These are phyloP conservation scores for Sphagnum tenellum DNA, from an alignment of 225 moss, liverwort and hornwort genomes.

Conservation along the genomic window DNA sequence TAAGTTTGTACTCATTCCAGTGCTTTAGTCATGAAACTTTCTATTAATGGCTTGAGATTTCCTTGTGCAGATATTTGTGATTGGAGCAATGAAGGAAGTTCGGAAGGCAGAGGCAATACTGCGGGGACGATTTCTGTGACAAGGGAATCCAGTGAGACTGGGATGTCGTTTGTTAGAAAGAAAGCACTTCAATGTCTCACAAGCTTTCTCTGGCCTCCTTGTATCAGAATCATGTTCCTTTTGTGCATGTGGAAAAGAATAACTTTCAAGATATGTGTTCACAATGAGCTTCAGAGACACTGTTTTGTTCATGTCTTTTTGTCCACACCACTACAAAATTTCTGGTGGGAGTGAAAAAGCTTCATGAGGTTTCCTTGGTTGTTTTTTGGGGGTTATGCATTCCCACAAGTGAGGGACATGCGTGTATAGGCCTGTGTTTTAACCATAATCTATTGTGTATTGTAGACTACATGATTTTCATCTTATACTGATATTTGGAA, in stretches of 20 bases:
- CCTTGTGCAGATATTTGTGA: slow-evolving; percentile 64
- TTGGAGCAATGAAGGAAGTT: slow-evolving; percentile 77
- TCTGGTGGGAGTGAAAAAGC: neutral
- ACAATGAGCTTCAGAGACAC: slow-evolving; percentile 1
- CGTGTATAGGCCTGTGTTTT: slow-evolving; percentile 15
- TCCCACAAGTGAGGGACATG: slow-evolving; percentile 8
- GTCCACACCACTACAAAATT: slow-evolving; percentile 1
- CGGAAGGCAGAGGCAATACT: slow-evolving; percentile 68
- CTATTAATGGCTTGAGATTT: no score
- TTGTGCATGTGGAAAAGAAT: no score
- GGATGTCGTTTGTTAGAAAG: no score
- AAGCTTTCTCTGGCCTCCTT: no score
- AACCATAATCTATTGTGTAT: slow-evolving; percentile 25
- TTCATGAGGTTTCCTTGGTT: slow-evolving; percentile 9
- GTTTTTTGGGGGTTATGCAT: slow-evolving; percentile 3
- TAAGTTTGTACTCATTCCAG: no score
- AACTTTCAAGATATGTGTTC: slow-evolving; percentile 2
- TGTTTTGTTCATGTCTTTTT: slow-evolving; percentile 9
- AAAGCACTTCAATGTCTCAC: no score
- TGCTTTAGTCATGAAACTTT: no score
- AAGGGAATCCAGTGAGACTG: neutral
- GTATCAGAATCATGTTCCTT: no score
- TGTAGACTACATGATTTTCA: slow-evolving; percentile 3
- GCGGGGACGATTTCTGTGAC: slow-evolving; percentile 50
- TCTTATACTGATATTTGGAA: neutral